Percentiles rank a stretch among this genome's conserved stretches.
Evolutionary conservation across 139 green algal species (phyloP).

Genomic region (Pleodorina starrii): DNA sequence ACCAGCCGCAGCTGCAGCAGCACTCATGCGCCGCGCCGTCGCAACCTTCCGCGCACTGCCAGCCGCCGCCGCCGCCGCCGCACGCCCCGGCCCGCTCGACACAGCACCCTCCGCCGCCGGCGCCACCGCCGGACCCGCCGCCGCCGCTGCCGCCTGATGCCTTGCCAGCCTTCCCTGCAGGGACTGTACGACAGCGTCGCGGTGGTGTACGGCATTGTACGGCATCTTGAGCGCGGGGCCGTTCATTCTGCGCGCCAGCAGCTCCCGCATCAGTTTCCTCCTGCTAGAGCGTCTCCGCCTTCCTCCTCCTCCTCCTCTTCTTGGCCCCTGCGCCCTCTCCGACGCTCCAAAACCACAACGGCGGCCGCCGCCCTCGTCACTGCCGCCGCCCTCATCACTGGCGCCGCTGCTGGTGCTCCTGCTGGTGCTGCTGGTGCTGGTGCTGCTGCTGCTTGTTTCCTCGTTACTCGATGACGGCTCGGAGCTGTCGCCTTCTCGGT

Average conservation of each 20-base stretch:
- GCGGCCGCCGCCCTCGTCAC: not conserved
- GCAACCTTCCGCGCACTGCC: not conserved
- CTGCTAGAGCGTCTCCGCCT: no score
- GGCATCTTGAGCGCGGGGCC: conserved; percentile 11
- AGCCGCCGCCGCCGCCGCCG: not conserved
- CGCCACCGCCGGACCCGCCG: not conserved
- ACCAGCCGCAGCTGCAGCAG: no score
- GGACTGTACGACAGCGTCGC: not conserved
- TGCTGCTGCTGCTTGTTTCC: no score
- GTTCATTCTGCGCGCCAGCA: not conserved
- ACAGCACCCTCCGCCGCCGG: not conserved
- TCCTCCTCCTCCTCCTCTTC: not conserved
- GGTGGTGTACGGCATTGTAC: not conserved
- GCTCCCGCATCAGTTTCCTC: not conserved
- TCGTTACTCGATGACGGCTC: no score
- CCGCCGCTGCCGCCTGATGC: not conserved
- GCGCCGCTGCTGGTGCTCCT: no score
- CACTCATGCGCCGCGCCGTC: no score
- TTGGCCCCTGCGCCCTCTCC: no score
- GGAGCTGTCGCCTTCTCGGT: no score
- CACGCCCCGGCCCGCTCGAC: not conserved
- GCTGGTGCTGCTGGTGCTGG: no score
- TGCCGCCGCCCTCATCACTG: not conserved
- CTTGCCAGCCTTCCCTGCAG: not conserved
- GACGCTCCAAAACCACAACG: no score